Percentiles rank a stretch among this genome's conserved stretches.
phyloP scores from a whole-genome alignment of 164 flowering plant genomes.

The Liquidambar formosana region DNA sequence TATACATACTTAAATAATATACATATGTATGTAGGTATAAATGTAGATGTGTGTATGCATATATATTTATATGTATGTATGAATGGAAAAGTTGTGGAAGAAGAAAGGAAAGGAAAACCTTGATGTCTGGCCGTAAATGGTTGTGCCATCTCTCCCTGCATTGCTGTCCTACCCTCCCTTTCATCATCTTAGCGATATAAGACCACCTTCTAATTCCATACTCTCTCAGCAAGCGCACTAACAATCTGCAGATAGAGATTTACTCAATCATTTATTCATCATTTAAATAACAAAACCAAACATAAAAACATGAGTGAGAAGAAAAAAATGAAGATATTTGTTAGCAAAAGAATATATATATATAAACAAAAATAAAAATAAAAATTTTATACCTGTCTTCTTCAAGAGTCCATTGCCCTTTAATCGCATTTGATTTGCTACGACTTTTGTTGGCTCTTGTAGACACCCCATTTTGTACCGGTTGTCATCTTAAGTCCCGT shows the following conservation, averaged over 20 bases:
- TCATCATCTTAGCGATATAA: conserved; percentile 32
- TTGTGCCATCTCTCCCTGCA: conserved; percentile 68
- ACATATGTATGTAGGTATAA: not conserved
- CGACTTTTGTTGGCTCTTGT: not conserved
- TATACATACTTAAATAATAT: not conserved
- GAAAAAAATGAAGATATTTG: not conserved
- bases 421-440: conserved; percentile 15
- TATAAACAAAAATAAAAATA: too few species aligned
- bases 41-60: not conserved
- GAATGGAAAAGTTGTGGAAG: not conserved
- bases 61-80: not conserved
- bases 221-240: conserved; percentile 30
- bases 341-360: too few species aligned
- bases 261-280: too few species aligned
- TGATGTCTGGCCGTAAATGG: conserved; percentile 52
- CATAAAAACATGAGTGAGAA: not conserved
- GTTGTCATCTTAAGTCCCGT: too few species aligned
- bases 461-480: too few species aligned
- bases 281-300: not conserved
- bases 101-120: conserved; percentile 22
- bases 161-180: conserved; percentile 51
- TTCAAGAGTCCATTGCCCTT: conserved; percentile 41
- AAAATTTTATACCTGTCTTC: conserved; percentile 35
- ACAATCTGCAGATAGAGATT: conserved; percentile 21
- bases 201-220: conserved; percentile 51